Evolutionary conservation across 139 green algal genomes (phyloP).

Genomic region (Astrephomene gubernaculifera): DNA sequence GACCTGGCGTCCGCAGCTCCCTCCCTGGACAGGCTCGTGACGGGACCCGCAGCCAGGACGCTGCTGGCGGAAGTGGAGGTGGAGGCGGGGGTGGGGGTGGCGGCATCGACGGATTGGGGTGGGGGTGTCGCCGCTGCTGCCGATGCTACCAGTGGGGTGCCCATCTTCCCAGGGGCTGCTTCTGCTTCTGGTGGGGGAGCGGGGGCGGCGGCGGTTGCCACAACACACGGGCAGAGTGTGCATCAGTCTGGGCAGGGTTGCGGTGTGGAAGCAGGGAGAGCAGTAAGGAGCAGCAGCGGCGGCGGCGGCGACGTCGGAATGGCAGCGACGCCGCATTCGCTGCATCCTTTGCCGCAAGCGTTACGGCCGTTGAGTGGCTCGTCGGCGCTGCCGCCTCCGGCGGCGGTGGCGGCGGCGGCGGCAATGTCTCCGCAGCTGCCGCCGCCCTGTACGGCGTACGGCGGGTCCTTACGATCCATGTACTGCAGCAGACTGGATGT

Average conservation of each 20-base stretch:
- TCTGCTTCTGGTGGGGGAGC: too few species aligned
- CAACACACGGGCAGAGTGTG: too few species aligned
- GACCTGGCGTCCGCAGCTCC: neutral
- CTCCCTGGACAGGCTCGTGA: slow-evolving; percentile 30
- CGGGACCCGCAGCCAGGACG: neutral
- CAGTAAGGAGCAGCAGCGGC: neutral
- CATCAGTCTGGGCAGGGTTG: too few species aligned
- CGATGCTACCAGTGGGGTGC: neutral
- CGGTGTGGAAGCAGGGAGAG: too few species aligned
- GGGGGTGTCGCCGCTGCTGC: neutral
- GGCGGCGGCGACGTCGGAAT: neutral
- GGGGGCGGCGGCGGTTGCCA: too few species aligned
- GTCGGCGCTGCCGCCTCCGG: neutral
- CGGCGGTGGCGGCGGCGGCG: neutral
- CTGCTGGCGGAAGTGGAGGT: neutral
- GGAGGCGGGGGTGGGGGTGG: neutral
- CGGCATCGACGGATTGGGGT: neutral
- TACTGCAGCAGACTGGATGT: slow-evolving; percentile 5
- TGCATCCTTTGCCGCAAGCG: too few species aligned
- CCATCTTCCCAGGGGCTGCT: too few species aligned
- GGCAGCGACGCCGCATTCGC: neutral
- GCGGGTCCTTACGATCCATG: neutral
- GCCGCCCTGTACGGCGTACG: slow-evolving; percentile 6
- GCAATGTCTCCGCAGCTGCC: neutral
- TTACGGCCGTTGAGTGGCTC: too few species aligned